Evolutionary conservation across 306 rosid genomes (phyloP).

Genomic region (Pterocarpus macrocarpus): DNA sequence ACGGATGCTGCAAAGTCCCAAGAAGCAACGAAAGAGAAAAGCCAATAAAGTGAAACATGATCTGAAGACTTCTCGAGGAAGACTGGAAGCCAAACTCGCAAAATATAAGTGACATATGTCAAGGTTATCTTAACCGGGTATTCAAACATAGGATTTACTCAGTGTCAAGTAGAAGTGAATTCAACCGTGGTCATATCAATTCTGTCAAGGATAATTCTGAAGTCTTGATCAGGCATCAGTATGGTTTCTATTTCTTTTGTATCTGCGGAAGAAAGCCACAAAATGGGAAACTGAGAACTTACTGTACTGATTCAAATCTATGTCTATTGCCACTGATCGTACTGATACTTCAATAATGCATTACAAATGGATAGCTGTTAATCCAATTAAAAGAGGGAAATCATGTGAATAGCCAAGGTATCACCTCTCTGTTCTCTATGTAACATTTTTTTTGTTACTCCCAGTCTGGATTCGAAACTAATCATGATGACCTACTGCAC

Average conservation of each 20-base stretch:
- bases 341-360: neutral
- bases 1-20: constrained; percentile 44
- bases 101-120: constrained; percentile 44
- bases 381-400: neutral
- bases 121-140: neutral
- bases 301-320: neutral
- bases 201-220: neutral
- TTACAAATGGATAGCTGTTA: neutral
- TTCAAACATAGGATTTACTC: neutral
- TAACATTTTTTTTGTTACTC: too few relatives aligned
- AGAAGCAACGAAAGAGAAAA: constrained; percentile 56
- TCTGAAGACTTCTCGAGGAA: constrained; percentile 67
- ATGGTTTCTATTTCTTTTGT: neutral
- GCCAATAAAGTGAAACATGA: constrained; percentile 49
- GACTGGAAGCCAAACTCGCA: constrained; percentile 70
- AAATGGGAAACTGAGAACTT: neutral
- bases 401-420: neutral
- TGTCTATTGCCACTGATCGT: neutral
- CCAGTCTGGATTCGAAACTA: too few relatives aligned
- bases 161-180: neutral
- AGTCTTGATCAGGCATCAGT: neutral
- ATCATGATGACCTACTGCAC: too few relatives aligned
- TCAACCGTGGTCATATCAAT: constrained; percentile 15
- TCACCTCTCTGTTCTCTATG: neutral
- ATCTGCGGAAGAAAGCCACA: constrained; percentile 5